phyloP scores from a whole-genome alignment of 2,329 filamentous ascomycete genomes.

The Diaporthe longicolla region DNA sequence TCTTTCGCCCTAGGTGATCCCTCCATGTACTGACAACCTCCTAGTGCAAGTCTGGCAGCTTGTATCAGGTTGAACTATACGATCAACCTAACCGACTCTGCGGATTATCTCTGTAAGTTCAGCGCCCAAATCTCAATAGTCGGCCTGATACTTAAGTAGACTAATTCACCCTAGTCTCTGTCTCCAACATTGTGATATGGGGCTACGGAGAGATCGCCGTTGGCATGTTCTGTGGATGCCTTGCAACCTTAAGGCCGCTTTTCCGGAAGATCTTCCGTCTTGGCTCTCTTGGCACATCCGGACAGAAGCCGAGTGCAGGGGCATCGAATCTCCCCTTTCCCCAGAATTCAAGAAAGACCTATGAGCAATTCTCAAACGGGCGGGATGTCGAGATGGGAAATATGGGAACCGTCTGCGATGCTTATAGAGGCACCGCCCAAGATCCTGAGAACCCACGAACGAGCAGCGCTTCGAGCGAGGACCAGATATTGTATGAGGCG shows the following conservation, averaged over 20 bases:
- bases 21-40: slow-evolving; percentile 1
- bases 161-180: slow-evolving; percentile 16
- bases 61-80: slow-evolving; percentile 42
- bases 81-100: slow-evolving; percentile 33
- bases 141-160: not conserved
- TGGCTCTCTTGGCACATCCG: slow-evolving; percentile 34
- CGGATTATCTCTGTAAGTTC: slow-evolving; percentile 39
- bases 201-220: slow-evolving; percentile 41
- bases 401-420: slow-evolving; percentile 37
- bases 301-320: slow-evolving; percentile 29
- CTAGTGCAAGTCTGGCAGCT: slow-evolving; percentile 39
- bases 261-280: slow-evolving; percentile 40
- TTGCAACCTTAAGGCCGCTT: slow-evolving; percentile 40
- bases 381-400: slow-evolving; percentile 39
- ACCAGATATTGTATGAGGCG: slow-evolving; percentile 35
- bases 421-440: slow-evolving; percentile 30
- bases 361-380: slow-evolving; percentile 32
- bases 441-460: not conserved
- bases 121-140: not conserved
- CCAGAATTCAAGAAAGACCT: slow-evolving; percentile 36
- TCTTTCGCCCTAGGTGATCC: not conserved
- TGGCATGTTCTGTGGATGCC: slow-evolving; percentile 39
- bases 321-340: slow-evolving; percentile 28
- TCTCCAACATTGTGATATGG: slow-evolving; percentile 41
- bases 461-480: slow-evolving; percentile 32